phyloP scores from a whole-genome alignment of 2,329 filamentous ascomycete species.

The Cercospora citrullina region DNA sequence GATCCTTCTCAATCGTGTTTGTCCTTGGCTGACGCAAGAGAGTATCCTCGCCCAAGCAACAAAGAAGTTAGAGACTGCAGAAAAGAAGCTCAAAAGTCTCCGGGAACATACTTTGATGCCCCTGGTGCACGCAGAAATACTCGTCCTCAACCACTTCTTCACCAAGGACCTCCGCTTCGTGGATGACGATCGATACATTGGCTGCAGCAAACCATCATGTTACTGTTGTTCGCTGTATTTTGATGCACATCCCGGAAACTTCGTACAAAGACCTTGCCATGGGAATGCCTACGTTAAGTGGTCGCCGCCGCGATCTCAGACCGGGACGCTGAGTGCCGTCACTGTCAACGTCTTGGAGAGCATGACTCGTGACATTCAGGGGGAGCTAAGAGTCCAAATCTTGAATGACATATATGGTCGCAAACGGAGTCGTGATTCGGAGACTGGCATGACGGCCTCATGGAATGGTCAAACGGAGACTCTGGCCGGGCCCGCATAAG shows the following conservation, averaged over 20 bases:
- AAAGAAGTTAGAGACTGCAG: not conserved
- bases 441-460: not conserved
- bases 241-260: slow-evolving; percentile 2
- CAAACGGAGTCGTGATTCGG: not conserved
- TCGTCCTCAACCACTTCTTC: slow-evolving; percentile 11
- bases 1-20: not conserved
- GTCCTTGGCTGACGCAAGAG: not conserved
- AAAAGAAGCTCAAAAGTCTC: not conserved
- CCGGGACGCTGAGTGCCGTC: not conserved
- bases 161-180: not conserved
- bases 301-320: not conserved
- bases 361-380: not conserved
- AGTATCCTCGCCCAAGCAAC: not conserved
- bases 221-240: slow-evolving; percentile 11
- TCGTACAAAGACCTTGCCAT: not conserved
- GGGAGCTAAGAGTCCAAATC: not conserved
- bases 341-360: not conserved
- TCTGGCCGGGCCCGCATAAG: not conserved
- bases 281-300: slow-evolving; percentile 12
- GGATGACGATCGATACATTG: slow-evolving; percentile 11
- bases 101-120: not conserved
- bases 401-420: slow-evolving; percentile 3
- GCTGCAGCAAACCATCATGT: slow-evolving; percentile 16
- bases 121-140: slow-evolving; percentile 11
- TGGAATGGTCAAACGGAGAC: not conserved